Evolutionary conservation across 441 rosid species (phyloP), one percentile per base, ranked within the genome.

Genomic region (Arabidopsis hybrid): DNA sequence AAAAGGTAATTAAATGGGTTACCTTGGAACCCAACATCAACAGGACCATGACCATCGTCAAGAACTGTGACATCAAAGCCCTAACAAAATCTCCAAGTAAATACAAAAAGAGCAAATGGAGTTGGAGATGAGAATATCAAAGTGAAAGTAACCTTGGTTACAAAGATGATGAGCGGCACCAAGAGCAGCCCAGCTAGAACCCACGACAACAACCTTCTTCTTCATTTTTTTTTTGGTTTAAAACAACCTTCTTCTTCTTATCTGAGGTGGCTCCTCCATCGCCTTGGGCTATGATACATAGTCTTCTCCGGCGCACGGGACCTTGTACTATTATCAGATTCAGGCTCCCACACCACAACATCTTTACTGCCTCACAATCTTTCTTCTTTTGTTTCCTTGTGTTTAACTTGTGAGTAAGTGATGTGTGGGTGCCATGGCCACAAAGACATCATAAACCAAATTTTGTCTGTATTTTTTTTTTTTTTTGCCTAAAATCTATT

Each of bases 131-230:
- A 34, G 40, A 64, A 46, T 14, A 26, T n/a, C 4, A 18, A 0
- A 8, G 34, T 36, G 8, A 11, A 17, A 66, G 32, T 34, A 13
- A 83, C 93, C 86, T 21, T 84, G 92, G 51, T 84, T 82, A 79
- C 82, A 78, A n/a, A 86, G 91, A 67, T 86, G 89, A 60, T 85
- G 79, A 60, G 92, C 92, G 17, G 92, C 89, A 51, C 90, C 89
- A 49, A 83, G 90, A 51, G 89, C 88, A 32, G 88, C 83, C 91
- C 93, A 88, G 31, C 90, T 90, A n/a, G 86, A 84, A 34, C 96
- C 93, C 68, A 85, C 83, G 5, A 88, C 72, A 50, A 78, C 80
- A 7, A 80, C 83, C 66, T 85, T 85, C 79, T 21, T 21, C 26
- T 21, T 21, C 26, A 21, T 21, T 21, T 21, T 21, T 21, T 21